Percentiles rank a stretch among this genome's conserved stretches.
phyloP scores from a whole-genome alignment of 2,329 filamentous ascomycete species.

The Sporothrix phasma region DNA sequence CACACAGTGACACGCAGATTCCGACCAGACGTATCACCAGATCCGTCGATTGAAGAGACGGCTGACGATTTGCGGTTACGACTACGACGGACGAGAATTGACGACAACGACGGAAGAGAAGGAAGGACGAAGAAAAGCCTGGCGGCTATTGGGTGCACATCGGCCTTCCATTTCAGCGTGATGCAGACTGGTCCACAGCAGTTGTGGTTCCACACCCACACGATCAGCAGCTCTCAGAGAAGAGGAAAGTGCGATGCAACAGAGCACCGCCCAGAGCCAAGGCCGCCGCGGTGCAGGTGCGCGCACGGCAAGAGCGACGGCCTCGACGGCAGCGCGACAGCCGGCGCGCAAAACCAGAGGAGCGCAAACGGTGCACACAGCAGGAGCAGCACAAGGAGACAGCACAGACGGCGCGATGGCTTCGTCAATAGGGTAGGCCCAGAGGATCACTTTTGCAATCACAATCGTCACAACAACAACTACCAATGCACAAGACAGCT shows the following conservation, averaged over 20 bases:
- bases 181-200: not conserved
- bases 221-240: no score
- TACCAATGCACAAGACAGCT: not conserved
- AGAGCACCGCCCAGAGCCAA: not conserved
- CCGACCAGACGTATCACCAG: not conserved
- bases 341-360: not conserved
- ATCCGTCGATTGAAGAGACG: not conserved
- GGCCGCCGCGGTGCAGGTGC: not conserved
- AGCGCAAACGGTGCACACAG: not conserved
- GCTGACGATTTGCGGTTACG: not conserved
- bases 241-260: not conserved
- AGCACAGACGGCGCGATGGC: not conserved
- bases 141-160: no score
- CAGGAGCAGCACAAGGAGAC: not conserved
- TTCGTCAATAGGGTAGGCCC: not conserved
- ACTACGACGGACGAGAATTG: not conserved
- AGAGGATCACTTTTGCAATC: no score
- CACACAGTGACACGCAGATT: no score
- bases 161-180: no score
- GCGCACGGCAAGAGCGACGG: not conserved
- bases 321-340: not conserved
- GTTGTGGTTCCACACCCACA: not conserved
- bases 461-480: not conserved
- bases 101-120: no score
- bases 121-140: no score